Percentiles rank a stretch among this genome's conserved stretches.
These are phyloP conservation scores for Neurospora tetrasperma DNA, from an alignment of 495 filamentous ascomycete species.

Conservation along the genomic window DNA sequence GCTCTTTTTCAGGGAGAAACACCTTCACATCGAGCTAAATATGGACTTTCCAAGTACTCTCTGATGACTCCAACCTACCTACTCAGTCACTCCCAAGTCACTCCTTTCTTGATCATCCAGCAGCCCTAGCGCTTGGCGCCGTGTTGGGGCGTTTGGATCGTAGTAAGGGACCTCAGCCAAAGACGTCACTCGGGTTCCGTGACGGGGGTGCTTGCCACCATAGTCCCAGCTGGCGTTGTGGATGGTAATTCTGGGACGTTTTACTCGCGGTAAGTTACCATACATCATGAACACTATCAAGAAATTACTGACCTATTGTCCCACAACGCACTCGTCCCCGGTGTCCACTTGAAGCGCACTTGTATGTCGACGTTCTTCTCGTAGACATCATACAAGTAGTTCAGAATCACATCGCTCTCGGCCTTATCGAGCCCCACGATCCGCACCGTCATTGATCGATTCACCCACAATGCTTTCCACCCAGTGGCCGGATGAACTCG, in stretches of 20 bases:
- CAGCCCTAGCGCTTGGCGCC: conserved; percentile 48
- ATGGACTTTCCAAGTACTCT: background rate
- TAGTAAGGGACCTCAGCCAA: conserved; percentile 60
- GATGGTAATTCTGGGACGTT: conserved; percentile 46
- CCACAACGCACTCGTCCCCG: conserved; percentile 51
- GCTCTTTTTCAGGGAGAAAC: background rate
- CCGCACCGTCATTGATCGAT: conserved; percentile 51
- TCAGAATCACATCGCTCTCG: conserved; percentile 58
- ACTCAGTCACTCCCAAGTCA: conserved; percentile 7
- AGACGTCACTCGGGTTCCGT: conserved; percentile 52
- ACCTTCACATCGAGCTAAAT: background rate
- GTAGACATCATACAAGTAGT: conserved; percentile 54
- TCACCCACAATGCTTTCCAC: conserved; percentile 63
- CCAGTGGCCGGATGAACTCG: conserved; percentile 62
- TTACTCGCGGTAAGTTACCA: background rate
- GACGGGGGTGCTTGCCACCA: conserved; percentile 49
- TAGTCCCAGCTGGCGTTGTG: conserved; percentile 63
- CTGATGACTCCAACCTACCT: background rate
- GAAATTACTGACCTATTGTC: conserved; percentile 44
- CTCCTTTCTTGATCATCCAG: conserved; percentile 29
- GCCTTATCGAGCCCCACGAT: conserved; percentile 57
- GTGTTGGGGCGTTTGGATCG: conserved; percentile 44
- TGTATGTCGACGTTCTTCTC: conserved; percentile 60
- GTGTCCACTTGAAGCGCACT: conserved; percentile 56
- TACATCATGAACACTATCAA: background rate